phyloP scores from a whole-genome alignment of 2,329 filamentous ascomycete genomes.

The Arthrobotrys pseudoclavata region DNA sequence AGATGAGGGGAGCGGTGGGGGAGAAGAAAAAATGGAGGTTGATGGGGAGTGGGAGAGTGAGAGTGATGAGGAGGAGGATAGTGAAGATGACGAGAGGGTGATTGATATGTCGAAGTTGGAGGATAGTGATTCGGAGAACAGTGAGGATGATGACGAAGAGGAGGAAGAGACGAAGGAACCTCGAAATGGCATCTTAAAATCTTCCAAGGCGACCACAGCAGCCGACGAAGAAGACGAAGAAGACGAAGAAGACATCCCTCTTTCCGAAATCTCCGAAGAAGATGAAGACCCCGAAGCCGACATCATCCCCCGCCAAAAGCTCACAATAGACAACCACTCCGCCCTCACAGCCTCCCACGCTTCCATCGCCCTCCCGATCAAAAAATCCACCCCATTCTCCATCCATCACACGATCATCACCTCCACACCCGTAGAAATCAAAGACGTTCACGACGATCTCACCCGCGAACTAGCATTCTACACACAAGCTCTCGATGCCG shows the following conservation, averaged over 20 bases:
- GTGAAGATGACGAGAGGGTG: slow-evolving; percentile 61
- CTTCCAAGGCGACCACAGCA: slow-evolving; percentile 65
- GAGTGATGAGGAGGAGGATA: slow-evolving; percentile 39
- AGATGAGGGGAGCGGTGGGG: slow-evolving; percentile 60
- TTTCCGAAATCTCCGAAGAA: slow-evolving; percentile 85
- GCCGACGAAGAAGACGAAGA: slow-evolving; percentile 72
- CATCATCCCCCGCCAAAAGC: slow-evolving; percentile 87
- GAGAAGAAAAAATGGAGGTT: slow-evolving; percentile 50
- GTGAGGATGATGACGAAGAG: slow-evolving; percentile 62
- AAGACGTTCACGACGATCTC: slow-evolving; percentile 90
- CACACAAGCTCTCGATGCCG: slow-evolving; percentile 85
- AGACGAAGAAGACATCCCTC: slow-evolving; percentile 87
- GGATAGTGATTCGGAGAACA: slow-evolving; percentile 54
- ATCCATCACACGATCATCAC: slow-evolving; percentile 84
- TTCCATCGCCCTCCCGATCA: slow-evolving; percentile 80
- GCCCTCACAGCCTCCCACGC: slow-evolving; percentile 84
- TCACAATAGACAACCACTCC: slow-evolving; percentile 96
- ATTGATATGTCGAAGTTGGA: slow-evolving; percentile 65
- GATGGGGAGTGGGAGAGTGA: slow-evolving; percentile 67
- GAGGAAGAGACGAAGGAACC: slow-evolving; percentile 65
- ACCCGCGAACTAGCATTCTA: slow-evolving; percentile 94
- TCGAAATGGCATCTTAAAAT: slow-evolving; percentile 64
- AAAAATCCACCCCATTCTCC: slow-evolving; percentile 78
- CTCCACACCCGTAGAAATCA: slow-evolving; percentile 77
- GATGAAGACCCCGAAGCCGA: slow-evolving; percentile 78